These are phyloP conservation scores for Adiantum capillusveneris DNA, from an alignment of 75 land plant genomes.

Conservation along the genomic window DNA sequence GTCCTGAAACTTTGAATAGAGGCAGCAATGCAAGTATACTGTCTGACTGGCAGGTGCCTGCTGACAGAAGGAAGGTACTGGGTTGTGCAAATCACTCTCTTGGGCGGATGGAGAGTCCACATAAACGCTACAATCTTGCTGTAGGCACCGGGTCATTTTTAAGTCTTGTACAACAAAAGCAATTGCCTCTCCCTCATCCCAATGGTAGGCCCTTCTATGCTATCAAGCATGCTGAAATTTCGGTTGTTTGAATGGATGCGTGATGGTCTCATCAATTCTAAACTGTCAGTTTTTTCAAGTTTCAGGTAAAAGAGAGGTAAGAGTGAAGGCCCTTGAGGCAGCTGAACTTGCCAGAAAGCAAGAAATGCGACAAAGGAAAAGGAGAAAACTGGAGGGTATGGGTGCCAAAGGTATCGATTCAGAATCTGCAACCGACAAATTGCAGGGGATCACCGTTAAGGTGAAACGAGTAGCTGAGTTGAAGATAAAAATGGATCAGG, in stretches of 20 bases:
- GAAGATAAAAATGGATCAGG: slow-evolving; percentile 51
- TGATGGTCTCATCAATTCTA: too few species aligned
- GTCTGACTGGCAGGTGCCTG: neutral
- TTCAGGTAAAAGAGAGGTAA: slow-evolving; percentile 81
- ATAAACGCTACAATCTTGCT: slow-evolving; percentile 3
- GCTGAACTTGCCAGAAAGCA: slow-evolving; percentile 81
- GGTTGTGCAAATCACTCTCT: neutral
- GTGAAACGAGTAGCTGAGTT: slow-evolving; percentile 20
- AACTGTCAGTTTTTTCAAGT: neutral
- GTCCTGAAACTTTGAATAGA: neutral
- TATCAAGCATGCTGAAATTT: neutral
- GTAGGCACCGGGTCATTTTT: neutral
- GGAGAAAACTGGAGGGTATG: slow-evolving; percentile 25
- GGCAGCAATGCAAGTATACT: neutral
- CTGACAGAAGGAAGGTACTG: neutral
- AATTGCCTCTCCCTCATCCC: neutral
- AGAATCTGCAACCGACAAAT: neutral
- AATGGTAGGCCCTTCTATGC: neutral
- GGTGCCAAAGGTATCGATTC: slow-evolving; percentile 3
- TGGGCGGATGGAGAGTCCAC: neutral
- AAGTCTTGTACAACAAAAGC: neutral
- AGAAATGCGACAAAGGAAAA: slow-evolving; percentile 60
- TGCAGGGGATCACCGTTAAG: slow-evolving; percentile 10
- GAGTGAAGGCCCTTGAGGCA: slow-evolving; percentile 87
- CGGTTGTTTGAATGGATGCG: too few species aligned